These are phyloP conservation scores for Ganoderma meredithae DNA, from an alignment of 1,284 basidiomycete genomes.

Conservation along the genomic window DNA sequence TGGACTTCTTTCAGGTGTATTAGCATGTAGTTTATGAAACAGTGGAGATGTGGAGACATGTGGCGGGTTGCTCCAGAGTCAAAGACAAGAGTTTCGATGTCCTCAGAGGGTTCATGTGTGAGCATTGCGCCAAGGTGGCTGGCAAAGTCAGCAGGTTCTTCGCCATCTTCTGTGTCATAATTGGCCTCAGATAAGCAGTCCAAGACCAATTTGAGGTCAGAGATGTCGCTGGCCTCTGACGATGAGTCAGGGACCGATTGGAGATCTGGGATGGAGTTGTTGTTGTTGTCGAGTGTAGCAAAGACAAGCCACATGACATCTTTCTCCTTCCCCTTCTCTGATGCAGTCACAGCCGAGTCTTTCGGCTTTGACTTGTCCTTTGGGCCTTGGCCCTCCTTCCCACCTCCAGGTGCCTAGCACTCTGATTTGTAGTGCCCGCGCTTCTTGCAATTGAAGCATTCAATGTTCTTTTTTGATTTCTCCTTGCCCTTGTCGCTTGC, in stretches of 20 bases:
- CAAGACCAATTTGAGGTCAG: conserved; percentile 12
- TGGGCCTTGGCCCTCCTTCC: too few species aligned
- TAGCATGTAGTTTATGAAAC: conserved; percentile 39
- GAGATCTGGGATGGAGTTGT: too few species aligned
- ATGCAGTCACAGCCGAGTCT: conserved; percentile 19
- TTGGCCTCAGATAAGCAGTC: not conserved
- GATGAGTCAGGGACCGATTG: not conserved
- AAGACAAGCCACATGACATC: not conserved
- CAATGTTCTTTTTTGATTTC: conserved; percentile 24
- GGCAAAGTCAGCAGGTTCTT: not conserved
- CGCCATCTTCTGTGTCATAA: too few species aligned
- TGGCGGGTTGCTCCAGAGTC: conserved; percentile 50
- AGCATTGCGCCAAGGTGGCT: conserved; percentile 2
- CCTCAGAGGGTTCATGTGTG: conserved; percentile 3
- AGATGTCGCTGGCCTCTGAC: too few species aligned
- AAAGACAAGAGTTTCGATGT: conserved; percentile 40
- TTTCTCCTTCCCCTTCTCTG: conserved; percentile 12
- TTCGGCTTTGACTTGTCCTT: conserved; percentile 30
- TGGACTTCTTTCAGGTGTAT: conserved; percentile 17
- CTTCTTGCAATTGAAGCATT: conserved; percentile 38
- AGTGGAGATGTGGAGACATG: conserved; percentile 47
- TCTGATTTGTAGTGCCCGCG: conserved; percentile 35
- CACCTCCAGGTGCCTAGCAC: conserved; percentile 42
- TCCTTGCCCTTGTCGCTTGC: conserved; percentile 18
- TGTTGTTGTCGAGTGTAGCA: too few species aligned